Evolutionary conservation across 2,329 filamentous ascomycete genomes (phyloP), one percentile per base, ranked within the genome.

Genomic region (Monosporascus ibericus): DNA sequence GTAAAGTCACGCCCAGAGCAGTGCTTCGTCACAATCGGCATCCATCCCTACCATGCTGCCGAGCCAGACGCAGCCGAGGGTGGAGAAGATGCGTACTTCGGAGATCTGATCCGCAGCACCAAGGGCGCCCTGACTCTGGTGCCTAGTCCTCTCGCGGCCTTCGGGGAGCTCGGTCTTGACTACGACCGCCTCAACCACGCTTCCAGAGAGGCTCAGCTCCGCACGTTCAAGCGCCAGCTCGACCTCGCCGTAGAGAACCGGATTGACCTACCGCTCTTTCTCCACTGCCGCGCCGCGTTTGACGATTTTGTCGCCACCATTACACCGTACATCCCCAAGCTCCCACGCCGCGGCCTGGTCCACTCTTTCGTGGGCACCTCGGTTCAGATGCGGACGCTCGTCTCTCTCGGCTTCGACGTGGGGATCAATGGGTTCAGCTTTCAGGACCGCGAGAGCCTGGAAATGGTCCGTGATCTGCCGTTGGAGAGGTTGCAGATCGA

Each of bases 401-500:
- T 69, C 2, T 59, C 57, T 0, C 56, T 76, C 37, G 73, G 73
- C 0, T 58, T 77, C 2, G 68, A 73, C 34, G 62, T 77, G 8
- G 74, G 74, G 53, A 72, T 79, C n/a, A 79, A 80, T 30, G 75
- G 75, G 0, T 75, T 78, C 54, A 75, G 72, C 36, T 77, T 77
- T 47, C 60, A 66, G 22, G 66, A 68, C 1, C 59, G 64, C 0
- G 69, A 67, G 20, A 69, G 68, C 18, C 37, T 75, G 49, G 68
- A 73, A 2, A 76, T 77, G 73, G 70, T 73, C 2, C 62, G 63
- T 0, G 60, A 62, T 3, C 60, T 75, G 14, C 74, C 75, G 1
- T 51, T 77, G 47, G 65, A 68, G 6, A 64, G 58, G 20, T 52
- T 77, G 37, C 73, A 77, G 54, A 65, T 77, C 17, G 75, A 77